phyloP scores from a whole-genome alignment of 1,284 basidiomycete species.

The Xerocomus amazonicus region DNA sequence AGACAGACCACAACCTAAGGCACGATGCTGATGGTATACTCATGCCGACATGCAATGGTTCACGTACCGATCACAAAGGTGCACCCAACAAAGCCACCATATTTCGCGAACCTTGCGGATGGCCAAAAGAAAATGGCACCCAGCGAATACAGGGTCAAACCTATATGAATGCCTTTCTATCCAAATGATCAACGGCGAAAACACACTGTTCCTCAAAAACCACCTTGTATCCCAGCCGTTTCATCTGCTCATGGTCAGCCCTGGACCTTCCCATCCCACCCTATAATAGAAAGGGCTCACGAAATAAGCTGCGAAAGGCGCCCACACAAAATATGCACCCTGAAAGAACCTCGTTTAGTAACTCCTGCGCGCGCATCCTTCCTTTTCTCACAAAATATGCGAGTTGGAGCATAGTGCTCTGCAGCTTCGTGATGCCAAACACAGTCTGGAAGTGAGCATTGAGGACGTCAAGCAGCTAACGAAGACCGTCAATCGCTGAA shows the following conservation, averaged over 20 bases:
- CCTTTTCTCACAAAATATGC: conserved; percentile 66
- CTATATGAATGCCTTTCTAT: conserved; percentile 64
- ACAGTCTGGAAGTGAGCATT: conserved; percentile 79
- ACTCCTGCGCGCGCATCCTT: not conserved
- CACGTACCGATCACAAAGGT: conserved; percentile 61
- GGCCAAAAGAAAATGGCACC: conserved; percentile 82
- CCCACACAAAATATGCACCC: conserved; percentile 68
- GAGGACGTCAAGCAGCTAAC: conserved; percentile 77
- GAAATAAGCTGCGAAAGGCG: conserved; percentile 56
- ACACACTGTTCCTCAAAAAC: not conserved
- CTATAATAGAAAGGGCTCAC: conserved; percentile 33
- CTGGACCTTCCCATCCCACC: not conserved
- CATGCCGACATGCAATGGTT: not conserved
- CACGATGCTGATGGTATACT: not conserved
- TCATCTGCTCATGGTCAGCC: conserved; percentile 44
- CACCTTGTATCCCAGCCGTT: conserved; percentile 58
- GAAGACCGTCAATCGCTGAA: not conserved
- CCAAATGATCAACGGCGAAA: conserved; percentile 5
- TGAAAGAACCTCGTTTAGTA: conserved; percentile 15
- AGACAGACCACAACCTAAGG: conserved; percentile 63
- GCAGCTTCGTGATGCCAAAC: conserved; percentile 68
- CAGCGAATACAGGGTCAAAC: conserved; percentile 67
- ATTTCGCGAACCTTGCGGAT: conserved; percentile 61
- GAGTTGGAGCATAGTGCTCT: conserved; percentile 82
- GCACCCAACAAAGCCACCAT: conserved; percentile 72